Evolutionary conservation across 2,329 filamentous ascomycete species (phyloP).

Genomic region (Pseudocercospora pini-densiflorae): DNA sequence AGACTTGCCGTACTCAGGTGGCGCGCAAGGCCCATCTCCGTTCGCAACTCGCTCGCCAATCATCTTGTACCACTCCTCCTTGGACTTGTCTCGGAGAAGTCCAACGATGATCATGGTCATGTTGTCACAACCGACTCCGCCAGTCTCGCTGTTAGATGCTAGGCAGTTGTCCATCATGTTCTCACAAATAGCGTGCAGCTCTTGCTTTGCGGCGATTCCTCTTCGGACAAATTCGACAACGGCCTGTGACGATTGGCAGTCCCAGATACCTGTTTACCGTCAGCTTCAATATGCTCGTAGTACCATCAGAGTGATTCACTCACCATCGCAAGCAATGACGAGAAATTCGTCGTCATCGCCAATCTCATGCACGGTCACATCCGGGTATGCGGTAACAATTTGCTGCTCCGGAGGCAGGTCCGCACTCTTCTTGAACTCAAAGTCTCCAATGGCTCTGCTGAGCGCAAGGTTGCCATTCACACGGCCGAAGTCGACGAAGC

Average conservation of each 20-base stretch:
- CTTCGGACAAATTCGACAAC: constrained; percentile 96
- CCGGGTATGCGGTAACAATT: constrained; percentile 95
- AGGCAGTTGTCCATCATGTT: constrained; percentile 99
- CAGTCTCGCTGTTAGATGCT: constrained; percentile 96
- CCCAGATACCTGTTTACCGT: constrained; percentile 82
- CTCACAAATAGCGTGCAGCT: constrained; percentile 92
- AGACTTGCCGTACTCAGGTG: constrained; percentile 98
- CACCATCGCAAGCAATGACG: constrained; percentile 90
- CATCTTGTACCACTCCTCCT: constrained; percentile 98
- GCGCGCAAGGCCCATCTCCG: constrained; percentile 96
- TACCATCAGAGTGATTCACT: constrained; percentile 36
- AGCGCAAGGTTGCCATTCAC: constrained; percentile 98
- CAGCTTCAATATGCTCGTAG: constrained; percentile 13
- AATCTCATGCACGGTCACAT: constrained; percentile 89
- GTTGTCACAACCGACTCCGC: constrained; percentile 97
- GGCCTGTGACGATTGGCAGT: constrained; percentile 97
- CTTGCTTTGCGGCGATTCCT: constrained; percentile 95
- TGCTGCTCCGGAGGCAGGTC: constrained; percentile 97
- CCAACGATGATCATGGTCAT: constrained; percentile 97
- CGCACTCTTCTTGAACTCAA: constrained; percentile 99
- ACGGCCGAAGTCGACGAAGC: constrained; percentile 97
- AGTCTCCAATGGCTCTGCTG: constrained; percentile 96
- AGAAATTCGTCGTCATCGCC: constrained; percentile 94
- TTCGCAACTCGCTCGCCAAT: constrained; percentile 92
- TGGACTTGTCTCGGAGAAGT: constrained; percentile 86